Base-by-base conservation (phyloP, 495 filamentous ascomycete genomes). In the Amphirosellinia nigrospora region DNA sequence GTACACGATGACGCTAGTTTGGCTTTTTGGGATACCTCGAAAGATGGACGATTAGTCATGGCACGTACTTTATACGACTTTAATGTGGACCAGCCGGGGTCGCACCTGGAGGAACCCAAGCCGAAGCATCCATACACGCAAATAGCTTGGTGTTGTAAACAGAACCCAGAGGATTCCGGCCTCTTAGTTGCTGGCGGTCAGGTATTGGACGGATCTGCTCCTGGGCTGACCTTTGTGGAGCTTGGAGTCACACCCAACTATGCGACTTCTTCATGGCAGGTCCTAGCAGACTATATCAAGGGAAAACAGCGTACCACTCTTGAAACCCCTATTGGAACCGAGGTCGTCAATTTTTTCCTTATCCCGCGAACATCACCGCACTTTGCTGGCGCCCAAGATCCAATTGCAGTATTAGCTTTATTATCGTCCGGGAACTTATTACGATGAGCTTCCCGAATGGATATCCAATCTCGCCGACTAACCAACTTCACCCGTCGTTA, bases 361-460 rank as follows among this genome's bases (percentile, higher is more conserved):
- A 88, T 98, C 50, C 95, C 96, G 10, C 88, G 93, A 10, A 74
- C 85, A 43, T 92, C 90, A 2, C 96, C 96, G 1, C 90, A 96
- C 77, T 98, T 93, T 74, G 90, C 88, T 45, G 94, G 96, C 48
- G 89, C 89, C 4, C 91, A 96, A 77, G 96, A 99, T 76, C 96
- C 96, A 0, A 90, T 98, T 60, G 93, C 93, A 3, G 80, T 96
- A 4, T 80, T 99, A 70, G 88, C 88, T 23, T 82, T 97, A 28
- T 83, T 98, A 3, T 89, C 90, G 0, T 95, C 93, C 2, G 96
- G 96, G 96, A 98, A 81, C 74, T 98, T 38, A 83, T 93, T 62
- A 96, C 94, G 0, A 79, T 98, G 78, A 94, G 90, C 73, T 98
- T 98, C 74, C 96, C 96, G 2, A 94, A 89, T 67, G 96, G 96